Evolutionary conservation across 306 rosid genomes (phyloP).

Genomic region (Begonia fuchsioides): DNA sequence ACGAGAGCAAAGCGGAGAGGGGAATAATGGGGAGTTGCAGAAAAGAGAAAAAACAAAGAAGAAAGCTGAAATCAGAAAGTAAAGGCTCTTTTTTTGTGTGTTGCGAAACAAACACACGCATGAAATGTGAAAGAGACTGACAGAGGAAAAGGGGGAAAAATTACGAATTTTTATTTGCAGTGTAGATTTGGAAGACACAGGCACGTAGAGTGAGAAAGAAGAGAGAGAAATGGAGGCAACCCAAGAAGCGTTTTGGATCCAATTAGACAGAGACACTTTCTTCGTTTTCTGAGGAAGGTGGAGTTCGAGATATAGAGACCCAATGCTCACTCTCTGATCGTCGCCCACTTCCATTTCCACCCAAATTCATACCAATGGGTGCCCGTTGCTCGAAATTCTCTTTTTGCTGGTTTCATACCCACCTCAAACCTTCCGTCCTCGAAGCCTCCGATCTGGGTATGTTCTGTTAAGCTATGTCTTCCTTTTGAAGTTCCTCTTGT

Average conservation of each 20-base stretch:
- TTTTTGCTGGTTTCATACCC: slow-evolving; percentile 68
- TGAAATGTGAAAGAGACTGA: slow-evolving; percentile 2
- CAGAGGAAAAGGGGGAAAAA: background rate
- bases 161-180: too few relatives aligned
- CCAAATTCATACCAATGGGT: slow-evolving; percentile 34
- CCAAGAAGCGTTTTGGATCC: slow-evolving; percentile 9
- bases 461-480: background rate
- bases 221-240: too few relatives aligned
- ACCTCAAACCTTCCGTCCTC: slow-evolving; percentile 66
- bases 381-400: slow-evolving; percentile 91
- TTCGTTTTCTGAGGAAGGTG: slow-evolving; percentile 2
- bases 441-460: slow-evolving; percentile 74
- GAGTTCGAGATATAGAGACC: background rate
- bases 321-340: slow-evolving; percentile 1
- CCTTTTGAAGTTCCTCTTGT: too few relatives aligned
- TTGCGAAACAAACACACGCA: background rate
- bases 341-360: background rate
- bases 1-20: too few relatives aligned
- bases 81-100: slow-evolving; percentile 2
- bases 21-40: slow-evolving; percentile 10
- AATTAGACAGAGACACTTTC: slow-evolving; percentile 4
- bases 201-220: too few relatives aligned
- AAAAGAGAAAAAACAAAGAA: slow-evolving; percentile 1
- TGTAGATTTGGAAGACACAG: too few relatives aligned
- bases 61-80: slow-evolving; percentile 15